These are phyloP conservation scores for Penicillium dipodomyicola DNA, from an alignment of 495 filamentous ascomycete genomes.

Conservation along the genomic window DNA sequence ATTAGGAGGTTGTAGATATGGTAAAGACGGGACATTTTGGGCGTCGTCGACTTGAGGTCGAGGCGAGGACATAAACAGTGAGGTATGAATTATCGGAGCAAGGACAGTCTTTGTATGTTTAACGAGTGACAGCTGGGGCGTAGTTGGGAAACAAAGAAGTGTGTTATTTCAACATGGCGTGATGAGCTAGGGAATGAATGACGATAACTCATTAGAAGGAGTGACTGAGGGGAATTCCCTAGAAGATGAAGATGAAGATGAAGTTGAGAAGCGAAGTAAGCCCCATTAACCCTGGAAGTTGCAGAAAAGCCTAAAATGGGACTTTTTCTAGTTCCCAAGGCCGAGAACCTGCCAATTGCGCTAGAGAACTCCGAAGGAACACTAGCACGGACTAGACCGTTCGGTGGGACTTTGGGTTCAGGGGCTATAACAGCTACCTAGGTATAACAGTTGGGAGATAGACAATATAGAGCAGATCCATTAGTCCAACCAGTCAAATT, in stretches of 20 bases:
- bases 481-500: background rate
- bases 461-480: background rate
- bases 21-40: constrained; percentile 12
- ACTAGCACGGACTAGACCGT: constrained; percentile 29
- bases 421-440: background rate
- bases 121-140: background rate
- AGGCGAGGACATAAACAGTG: constrained; percentile 3
- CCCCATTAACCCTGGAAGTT: background rate
- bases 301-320: background rate
- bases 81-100: background rate
- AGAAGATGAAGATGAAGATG: background rate
- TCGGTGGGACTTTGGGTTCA: constrained; percentile 23
- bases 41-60: constrained; percentile 7
- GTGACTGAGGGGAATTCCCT: background rate
- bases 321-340: background rate
- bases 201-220: background rate
- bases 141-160: constrained; percentile 3
- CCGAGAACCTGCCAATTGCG: constrained; percentile 7
- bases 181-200: background rate
- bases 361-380: constrained; percentile 3
- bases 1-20: constrained; percentile 20
- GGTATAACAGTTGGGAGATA: background rate
- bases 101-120: background rate
- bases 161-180: background rate
- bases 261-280: background rate